Evolutionary conservation across 2,329 filamentous ascomycete species (phyloP).

Genomic region (Ascochyta pisi): DNA sequence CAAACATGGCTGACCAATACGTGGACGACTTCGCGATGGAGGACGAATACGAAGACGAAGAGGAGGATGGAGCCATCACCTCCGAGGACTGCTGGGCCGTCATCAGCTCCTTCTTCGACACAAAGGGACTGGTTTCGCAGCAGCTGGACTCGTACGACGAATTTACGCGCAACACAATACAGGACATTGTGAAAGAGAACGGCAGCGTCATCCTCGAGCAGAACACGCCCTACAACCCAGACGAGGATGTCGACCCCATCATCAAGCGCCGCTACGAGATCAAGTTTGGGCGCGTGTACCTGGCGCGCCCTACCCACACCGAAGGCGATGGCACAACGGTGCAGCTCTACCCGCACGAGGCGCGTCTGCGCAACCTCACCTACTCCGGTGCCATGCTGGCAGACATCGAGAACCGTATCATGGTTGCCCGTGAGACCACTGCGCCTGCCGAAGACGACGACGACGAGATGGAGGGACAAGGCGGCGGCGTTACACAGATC

Average conservation of each 20-base stretch:
- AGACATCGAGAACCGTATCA: conserved; percentile 83
- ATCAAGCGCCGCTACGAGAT: conserved; percentile 92
- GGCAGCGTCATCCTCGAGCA: conserved; percentile 92
- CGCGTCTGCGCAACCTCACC: conserved; percentile 91
- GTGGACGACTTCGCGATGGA: conserved; percentile 68
- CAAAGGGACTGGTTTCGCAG: conserved; percentile 94
- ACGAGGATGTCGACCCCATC: conserved; percentile 73
- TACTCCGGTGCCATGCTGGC: conserved; percentile 93
- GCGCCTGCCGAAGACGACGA: conserved; percentile 73
- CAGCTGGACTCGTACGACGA: conserved; percentile 99
- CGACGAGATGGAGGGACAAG: conserved; percentile 52
- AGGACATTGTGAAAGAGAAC: conserved; percentile 92
- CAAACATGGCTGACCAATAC: conserved; percentile 62
- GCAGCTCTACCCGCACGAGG: conserved; percentile 90
- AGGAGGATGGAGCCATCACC: conserved; percentile 74
- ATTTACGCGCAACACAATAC: conserved; percentile 92
- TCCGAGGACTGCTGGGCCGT: conserved; percentile 99
- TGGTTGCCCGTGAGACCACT: conserved; percentile 78
- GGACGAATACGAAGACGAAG: conserved; percentile 65
- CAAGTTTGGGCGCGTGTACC: conserved; percentile 87
- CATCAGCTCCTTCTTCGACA: conserved; percentile 95
- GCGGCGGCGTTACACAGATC: conserved; percentile 45
- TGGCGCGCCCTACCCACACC: conserved; percentile 88
- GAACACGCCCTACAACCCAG: conserved; percentile 77
- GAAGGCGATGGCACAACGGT: conserved; percentile 90